phyloP scores from a whole-genome alignment of 2,329 filamentous ascomycete genomes.

The Sclerotinia borealis region DNA sequence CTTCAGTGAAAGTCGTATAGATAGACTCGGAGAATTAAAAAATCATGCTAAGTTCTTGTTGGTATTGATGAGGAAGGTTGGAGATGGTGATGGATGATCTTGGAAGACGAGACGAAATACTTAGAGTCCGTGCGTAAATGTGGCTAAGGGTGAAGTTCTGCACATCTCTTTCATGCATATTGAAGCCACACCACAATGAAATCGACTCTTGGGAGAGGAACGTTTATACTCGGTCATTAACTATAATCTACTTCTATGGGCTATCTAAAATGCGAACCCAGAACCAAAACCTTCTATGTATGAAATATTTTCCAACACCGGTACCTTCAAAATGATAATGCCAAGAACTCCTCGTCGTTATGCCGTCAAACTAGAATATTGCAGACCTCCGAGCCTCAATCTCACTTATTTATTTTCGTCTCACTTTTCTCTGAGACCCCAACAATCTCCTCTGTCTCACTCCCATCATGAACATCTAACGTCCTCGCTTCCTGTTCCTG shows the following conservation, averaged over 20 bases:
- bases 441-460: not conserved
- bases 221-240: not conserved
- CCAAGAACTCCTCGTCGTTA: not conserved
- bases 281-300: not conserved
- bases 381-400: not conserved
- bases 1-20: not conserved
- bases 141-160: not conserved
- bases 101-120: not conserved
- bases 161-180: no score
- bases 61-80: not conserved
- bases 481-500: conserved; percentile 4
- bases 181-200: not conserved
- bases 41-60: not conserved
- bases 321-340: not conserved
- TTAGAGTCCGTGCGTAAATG: not conserved
- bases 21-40: not conserved
- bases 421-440: not conserved
- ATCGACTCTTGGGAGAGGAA: not conserved
- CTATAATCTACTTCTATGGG: not conserved
- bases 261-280: not conserved
- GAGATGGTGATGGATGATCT: not conserved
- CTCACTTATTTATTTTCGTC: not conserved
- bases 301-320: not conserved
- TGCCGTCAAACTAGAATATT: not conserved
- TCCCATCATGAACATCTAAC: not conserved